These are phyloP conservation scores for Gossypium mustelinum DNA, from an alignment of 345 rosid genomes.

Conservation along the genomic window DNA sequence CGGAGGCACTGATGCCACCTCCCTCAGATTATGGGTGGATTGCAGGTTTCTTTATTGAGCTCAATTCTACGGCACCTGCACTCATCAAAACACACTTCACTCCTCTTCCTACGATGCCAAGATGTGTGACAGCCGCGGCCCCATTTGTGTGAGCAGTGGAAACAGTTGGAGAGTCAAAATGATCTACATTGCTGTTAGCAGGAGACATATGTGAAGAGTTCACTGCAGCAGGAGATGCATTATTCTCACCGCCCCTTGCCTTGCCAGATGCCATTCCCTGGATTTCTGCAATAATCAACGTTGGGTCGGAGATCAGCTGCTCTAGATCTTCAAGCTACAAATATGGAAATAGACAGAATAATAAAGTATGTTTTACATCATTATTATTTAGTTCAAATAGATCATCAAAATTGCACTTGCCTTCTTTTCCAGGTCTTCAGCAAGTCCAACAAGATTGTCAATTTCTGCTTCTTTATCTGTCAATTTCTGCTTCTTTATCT, in stretches of 20 bases:
- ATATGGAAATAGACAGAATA: conserved; percentile 10
- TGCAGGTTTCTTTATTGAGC: conserved; percentile 54
- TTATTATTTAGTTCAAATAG: background rate
- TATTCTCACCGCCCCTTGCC: conserved; percentile 39
- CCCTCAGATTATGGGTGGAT: conserved; percentile 39
- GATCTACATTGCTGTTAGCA: conserved; percentile 32
- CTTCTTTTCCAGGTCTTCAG: conserved; percentile 87
- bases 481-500: conserved; percentile 76
- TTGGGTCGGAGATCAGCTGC: conserved; percentile 59
- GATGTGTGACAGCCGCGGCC: conserved; percentile 59
- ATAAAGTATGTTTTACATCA: background rate
- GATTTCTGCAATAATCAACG: conserved; percentile 62
- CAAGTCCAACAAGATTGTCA: conserved; percentile 54
- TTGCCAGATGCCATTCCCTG: conserved; percentile 58
- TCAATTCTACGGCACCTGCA: conserved; percentile 44
- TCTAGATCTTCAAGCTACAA: conserved; percentile 93
- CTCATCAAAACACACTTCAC: conserved; percentile 70
- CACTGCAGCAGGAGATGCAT: conserved; percentile 32
- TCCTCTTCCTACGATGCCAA: conserved; percentile 94
- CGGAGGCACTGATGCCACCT: conserved; percentile 40
- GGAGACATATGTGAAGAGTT: conserved; percentile 63
- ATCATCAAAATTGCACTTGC: conserved; percentile 28
- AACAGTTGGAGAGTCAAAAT: conserved; percentile 55
- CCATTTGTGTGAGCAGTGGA: conserved; percentile 79
- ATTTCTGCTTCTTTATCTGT: conserved; percentile 77